Evolutionary conservation across 1,139 yeast genomes (phyloP).

Genomic region (Magnusiomyces fungicola): DNA sequence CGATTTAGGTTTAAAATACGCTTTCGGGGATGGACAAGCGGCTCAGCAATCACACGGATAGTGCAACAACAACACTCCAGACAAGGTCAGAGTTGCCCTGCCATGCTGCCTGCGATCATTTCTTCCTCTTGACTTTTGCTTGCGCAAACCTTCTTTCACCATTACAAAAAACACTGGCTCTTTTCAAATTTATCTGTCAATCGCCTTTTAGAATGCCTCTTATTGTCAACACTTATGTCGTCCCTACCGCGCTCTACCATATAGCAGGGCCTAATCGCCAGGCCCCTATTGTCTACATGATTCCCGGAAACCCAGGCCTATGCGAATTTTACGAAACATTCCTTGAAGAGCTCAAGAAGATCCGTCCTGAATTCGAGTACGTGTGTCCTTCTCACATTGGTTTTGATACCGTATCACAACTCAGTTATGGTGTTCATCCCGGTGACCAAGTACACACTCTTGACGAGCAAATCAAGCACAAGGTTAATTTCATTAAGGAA

Average conservation of each 20-base stretch:
- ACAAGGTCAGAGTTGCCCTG: too few species aligned
- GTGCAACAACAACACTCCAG: too few species aligned
- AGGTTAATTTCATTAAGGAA: slow-evolving; percentile 36
- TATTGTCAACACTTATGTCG: slow-evolving; percentile 8
- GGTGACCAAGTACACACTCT: slow-evolving; percentile 33
- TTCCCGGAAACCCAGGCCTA: slow-evolving; percentile 67
- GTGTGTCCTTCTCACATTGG: slow-evolving; percentile 54
- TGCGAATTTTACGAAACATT: slow-evolving; percentile 51
- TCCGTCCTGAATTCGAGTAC: slow-evolving; percentile 39
- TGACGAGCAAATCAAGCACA: slow-evolving; percentile 48
- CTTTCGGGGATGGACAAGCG: too few species aligned
- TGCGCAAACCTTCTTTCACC: too few species aligned
- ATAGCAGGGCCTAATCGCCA: slow-evolving; percentile 14
- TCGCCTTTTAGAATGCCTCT: slow-evolving; percentile 9
- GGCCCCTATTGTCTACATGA: slow-evolving; percentile 41
- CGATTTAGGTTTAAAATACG: too few species aligned
- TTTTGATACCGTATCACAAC: slow-evolving; percentile 25
- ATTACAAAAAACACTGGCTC: too few species aligned
- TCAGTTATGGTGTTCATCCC: slow-evolving; percentile 21
- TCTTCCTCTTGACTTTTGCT: too few species aligned
- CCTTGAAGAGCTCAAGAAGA: slow-evolving; percentile 39
- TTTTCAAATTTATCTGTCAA: not conserved
- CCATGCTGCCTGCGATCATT: too few species aligned
- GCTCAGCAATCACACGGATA: too few species aligned
- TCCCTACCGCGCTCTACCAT: slow-evolving; percentile 20